These are phyloP conservation scores for Candida morakotiae DNA, from an alignment of 805 yeast species.

Conservation along the genomic window DNA sequence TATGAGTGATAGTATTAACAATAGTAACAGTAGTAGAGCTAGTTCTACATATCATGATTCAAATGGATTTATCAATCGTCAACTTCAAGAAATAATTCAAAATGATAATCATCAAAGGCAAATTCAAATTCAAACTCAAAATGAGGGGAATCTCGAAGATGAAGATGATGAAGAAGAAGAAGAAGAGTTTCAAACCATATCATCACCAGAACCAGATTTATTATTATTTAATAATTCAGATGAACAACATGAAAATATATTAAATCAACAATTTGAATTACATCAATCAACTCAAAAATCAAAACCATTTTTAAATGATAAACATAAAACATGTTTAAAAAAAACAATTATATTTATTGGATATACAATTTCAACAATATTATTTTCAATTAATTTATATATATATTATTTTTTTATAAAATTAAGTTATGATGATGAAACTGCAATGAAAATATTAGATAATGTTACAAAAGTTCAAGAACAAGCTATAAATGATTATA, in stretches of 20 bases:
- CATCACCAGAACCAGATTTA: slow-evolving; percentile 3
- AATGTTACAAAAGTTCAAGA: slow-evolving; percentile 7
- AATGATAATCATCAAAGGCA: no score
- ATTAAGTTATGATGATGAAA: slow-evolving; percentile 7
- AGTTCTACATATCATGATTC: no score
- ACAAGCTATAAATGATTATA: slow-evolving; percentile 6
- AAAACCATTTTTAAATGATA: slow-evolving; percentile 1
- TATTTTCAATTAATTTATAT: slow-evolving; percentile 3
- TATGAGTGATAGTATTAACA: no score
- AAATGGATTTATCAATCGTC: no score
- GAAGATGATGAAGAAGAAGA: no score
- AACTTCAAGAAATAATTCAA: no score
- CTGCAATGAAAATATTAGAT: slow-evolving; percentile 4
- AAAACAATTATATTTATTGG: slow-evolving; percentile 6
- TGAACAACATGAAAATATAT: slow-evolving; percentile 2
- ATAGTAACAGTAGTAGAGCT: no score
- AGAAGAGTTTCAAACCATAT: not conserved
- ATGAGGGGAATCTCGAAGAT: no score
- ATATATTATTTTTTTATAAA: slow-evolving; percentile 5
- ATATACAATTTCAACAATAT: slow-evolving; percentile 5
- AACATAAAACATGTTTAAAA: not conserved
- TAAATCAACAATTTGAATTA: slow-evolving; percentile 2
- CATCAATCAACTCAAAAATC: slow-evolving; percentile 1
- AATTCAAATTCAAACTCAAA: no score
- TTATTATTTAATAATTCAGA: not conserved